Evolutionary conservation across 441 rosid genomes (phyloP), one percentile per base, ranked within the genome.

Genomic region (Lagerstroemia fauriei): DNA sequence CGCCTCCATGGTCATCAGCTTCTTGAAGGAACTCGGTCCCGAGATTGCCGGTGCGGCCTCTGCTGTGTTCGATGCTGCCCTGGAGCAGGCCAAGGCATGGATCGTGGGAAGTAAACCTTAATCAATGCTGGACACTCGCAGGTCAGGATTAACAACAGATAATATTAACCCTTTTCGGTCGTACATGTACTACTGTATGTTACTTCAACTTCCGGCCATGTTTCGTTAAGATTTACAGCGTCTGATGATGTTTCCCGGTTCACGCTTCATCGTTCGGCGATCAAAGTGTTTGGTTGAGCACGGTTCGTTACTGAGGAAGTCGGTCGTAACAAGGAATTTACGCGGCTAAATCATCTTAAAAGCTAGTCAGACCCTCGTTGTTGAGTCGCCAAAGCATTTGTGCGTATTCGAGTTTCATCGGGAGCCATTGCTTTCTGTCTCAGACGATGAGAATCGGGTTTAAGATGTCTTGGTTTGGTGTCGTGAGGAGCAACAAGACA

Each of bases 91-190:
- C 34, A 66, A 66, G 71, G 32, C 16, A 14, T 9, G 10, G 69
- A 25, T 63, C 69, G 57, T 88, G 91, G 17, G n/a, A 65, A n/a
- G 16, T n/a, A 65, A 65, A 65, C 12, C 57, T 17, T 51, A 20
- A 11, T 51, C 57, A 51, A 51, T 51, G 57, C 6, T 51, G 20
- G 20, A 51, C 18, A 51, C 18, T 7, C 50, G 7, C 11, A 47
- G 9, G 51, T 48, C 14, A 10, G 14, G 14, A 9, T 48, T 48
- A 48, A 48, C 51, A 9, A 48, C 51, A 14, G 51, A 48, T 9
- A 16, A 24, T 16, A 53, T 16, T 22, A 16, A 53, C 7, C 7
- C 17, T 20, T 53, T 13, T 53, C 59, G 16, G 59, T 53, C 22
- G 24, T 53, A 16, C 16, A 53, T 53, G 59, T 53, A 53, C 59